Evolutionary conservation across 176 grass and related monocot genomes (phyloP).

Genomic region (Carex kokanica): DNA sequence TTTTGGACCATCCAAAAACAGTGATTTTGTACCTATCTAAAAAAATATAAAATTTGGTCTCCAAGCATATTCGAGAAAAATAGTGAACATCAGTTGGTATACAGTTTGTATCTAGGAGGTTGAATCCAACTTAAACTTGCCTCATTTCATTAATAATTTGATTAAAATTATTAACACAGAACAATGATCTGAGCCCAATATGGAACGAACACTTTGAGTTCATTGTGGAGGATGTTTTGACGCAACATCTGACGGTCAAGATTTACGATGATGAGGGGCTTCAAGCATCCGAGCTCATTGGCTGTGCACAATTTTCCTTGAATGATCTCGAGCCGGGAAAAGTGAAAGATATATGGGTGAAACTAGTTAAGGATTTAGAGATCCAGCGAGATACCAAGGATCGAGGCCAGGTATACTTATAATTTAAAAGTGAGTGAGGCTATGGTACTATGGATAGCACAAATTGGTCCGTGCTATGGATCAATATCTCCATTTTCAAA

Average conservation of each 20-base stretch:
- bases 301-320: constrained; percentile 76
- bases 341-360: constrained; percentile 97
- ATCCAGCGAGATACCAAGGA: constrained; percentile 91
- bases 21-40: too few relatives aligned
- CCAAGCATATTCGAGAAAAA: too few relatives aligned
- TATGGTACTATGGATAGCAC: too few relatives aligned
- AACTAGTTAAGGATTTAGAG: constrained; percentile 93
- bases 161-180: constrained; percentile 37
- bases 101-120: neutral
- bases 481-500: too few relatives aligned
- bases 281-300: constrained; percentile 87
- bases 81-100: neutral
- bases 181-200: constrained; percentile 88
- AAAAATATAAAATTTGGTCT: too few relatives aligned
- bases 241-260: constrained; percentile 78
- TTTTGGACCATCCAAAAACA: too few relatives aligned
- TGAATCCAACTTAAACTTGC: neutral
- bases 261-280: constrained; percentile 90
- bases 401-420: constrained; percentile 57
- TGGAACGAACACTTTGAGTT: constrained; percentile 99
- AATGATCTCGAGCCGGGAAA: constrained; percentile 80
- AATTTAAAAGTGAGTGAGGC: too few relatives aligned
- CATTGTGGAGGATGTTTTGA: constrained; percentile 71
- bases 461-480: too few relatives aligned
- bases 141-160: neutral